Conservation (phyloP, 208 protist species). For the Plasmodiophora brassicae region DNA sequence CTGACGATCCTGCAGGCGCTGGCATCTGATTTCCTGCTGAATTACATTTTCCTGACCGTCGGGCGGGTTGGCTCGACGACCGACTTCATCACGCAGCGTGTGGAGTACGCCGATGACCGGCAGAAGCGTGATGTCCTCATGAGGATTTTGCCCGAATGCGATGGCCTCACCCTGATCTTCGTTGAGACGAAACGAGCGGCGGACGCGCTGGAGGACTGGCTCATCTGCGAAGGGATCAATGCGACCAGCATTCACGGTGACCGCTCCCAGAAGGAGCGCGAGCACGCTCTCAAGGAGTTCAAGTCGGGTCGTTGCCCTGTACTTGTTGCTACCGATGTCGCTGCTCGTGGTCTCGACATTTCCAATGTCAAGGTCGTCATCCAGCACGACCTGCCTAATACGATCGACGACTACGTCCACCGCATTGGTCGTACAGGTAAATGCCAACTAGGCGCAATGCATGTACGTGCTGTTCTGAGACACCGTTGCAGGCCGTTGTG, state of each 20-base stretch:
- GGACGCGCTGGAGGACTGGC: conserved; percentile 85
- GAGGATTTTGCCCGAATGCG: conserved; percentile 28
- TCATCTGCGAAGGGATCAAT: conserved; percentile 67
- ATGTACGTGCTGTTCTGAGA: conserved; percentile 73
- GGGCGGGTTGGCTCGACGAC: conserved; percentile 94
- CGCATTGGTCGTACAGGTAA: conserved; percentile 87
- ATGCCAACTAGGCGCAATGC: not conserved
- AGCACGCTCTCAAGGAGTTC: conserved; percentile 59
- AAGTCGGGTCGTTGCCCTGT: conserved; percentile 38
- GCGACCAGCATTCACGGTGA: conserved; percentile 91
- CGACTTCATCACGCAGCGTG: conserved; percentile 86
- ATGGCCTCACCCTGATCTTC: conserved; percentile 69
- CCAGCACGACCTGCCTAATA: conserved; percentile 74
- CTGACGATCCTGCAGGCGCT: conserved; percentile 25
- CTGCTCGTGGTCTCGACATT: conserved; percentile 65
- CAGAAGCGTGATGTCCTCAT: conserved; percentile 7
- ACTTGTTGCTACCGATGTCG: conserved; percentile 61
- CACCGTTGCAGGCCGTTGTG: conserved; percentile 41
- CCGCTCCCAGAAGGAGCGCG: conserved; percentile 73
- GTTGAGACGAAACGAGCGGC: conserved; percentile 98
- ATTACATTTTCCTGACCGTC: conserved; percentile 93
- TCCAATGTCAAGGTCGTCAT: conserved; percentile 67
- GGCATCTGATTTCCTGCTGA: conserved; percentile 81
- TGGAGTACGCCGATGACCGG: conserved; percentile 60
- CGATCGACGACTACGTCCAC: conserved; percentile 86